These are phyloP conservation scores for Skeletonema grethae DNA, from an alignment of 108 stramenopile species.

Conservation along the genomic window DNA sequence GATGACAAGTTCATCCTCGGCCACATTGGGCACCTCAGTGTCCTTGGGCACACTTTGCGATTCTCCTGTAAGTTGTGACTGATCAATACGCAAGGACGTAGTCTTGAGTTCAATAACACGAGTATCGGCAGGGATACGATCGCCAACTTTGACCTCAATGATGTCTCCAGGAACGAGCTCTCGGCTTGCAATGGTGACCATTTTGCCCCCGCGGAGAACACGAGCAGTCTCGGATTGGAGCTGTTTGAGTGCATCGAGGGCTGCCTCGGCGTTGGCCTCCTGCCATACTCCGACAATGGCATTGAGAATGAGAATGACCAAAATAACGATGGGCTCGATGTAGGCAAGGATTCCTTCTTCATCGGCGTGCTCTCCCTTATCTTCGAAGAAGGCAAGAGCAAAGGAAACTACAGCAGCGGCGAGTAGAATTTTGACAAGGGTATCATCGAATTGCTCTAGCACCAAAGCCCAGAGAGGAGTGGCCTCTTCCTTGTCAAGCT, in stretches of 20 bases:
- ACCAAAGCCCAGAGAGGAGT: conserved; percentile 88
- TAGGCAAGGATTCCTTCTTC: conserved; percentile 63
- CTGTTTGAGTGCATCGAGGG: conserved; percentile 90
- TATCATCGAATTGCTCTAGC: conserved; percentile 96
- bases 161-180: conserved; percentile 85
- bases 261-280: conserved; percentile 81
- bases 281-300: conserved; percentile 98
- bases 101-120: conserved; percentile 45
- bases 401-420: conserved; percentile 92
- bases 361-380: conserved; percentile 68
- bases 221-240: conserved; percentile 85
- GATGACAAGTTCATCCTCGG: conserved; percentile 43
- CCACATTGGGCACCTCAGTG: conserved; percentile 12
- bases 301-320: conserved; percentile 93
- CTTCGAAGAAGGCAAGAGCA: conserved; percentile 92
- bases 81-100: conserved; percentile 42
- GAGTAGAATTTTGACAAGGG: conserved; percentile 93
- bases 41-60: conserved; percentile 38
- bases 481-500: conserved; percentile 53
- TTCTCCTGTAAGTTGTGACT: conserved; percentile 58
- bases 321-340: conserved; percentile 95
- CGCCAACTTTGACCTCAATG: conserved; percentile 75
- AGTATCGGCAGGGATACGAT: conserved; percentile 81
- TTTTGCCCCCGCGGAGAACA: conserved; percentile 76
- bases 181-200: conserved; percentile 29